phyloP scores from a whole-genome alignment of 805 yeast species.

The Wickerhamiella kurtzmanii region DNA sequence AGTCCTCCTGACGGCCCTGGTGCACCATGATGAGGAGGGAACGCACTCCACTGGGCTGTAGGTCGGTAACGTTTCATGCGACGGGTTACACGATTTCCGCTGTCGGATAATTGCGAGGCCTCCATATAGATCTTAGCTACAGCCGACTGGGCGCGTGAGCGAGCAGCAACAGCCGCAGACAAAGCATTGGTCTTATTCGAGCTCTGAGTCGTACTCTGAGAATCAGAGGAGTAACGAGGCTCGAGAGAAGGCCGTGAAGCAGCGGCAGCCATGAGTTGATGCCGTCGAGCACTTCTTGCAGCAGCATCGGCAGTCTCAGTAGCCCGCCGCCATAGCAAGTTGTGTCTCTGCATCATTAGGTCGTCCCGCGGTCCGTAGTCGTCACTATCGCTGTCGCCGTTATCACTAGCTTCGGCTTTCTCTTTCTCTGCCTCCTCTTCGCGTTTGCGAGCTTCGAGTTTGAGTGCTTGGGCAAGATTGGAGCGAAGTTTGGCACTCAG shows the following conservation, averaged over 20 bases:
- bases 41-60: slow-evolving; percentile 5
- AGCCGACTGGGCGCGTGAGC: slow-evolving; percentile 12
- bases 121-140: slow-evolving; percentile 13
- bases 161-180: slow-evolving; percentile 16
- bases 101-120: neutral
- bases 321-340: slow-evolving; percentile 4
- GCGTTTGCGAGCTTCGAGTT: neutral
- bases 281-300: neutral
- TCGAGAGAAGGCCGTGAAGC: slow-evolving; percentile 1
- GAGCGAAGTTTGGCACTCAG: slow-evolving; percentile 2
- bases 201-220: slow-evolving; percentile 3
- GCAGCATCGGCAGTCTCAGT: neutral
- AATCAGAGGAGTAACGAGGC: slow-evolving; percentile 1
- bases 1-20: neutral
- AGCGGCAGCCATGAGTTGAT: neutral
- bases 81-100: neutral
- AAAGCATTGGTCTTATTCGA: slow-evolving; percentile 10
- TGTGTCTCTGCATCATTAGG: neutral
- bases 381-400: neutral
- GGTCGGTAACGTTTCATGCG: slow-evolving; percentile 5
- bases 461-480: neutral
- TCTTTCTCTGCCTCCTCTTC: neutral
- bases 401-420: too few species aligned
- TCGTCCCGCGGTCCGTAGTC: neutral
- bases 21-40: neutral